Percentiles rank a stretch among this genome's conserved stretches.
These are phyloP conservation scores for Penstemon newberryi DNA, from an alignment of 257 asterid species.

Conservation along the genomic window DNA sequence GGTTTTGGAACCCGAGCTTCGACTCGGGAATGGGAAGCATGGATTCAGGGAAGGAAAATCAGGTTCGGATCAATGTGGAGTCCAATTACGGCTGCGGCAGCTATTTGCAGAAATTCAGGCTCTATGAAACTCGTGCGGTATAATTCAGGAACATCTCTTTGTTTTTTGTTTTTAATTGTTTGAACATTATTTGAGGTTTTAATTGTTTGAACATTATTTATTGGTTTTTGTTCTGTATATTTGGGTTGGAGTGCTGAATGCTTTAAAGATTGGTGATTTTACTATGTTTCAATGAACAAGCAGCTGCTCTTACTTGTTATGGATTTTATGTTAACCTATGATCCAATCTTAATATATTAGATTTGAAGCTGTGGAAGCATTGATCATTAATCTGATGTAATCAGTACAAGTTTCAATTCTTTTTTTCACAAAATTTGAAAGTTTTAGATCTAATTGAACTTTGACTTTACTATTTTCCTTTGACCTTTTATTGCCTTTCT, in stretches of 20 bases:
- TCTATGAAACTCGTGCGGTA: conserved; percentile 92
- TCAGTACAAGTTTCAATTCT: neutral
- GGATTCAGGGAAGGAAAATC: conserved; percentile 43
- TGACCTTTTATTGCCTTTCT: neutral
- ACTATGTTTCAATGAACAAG: conserved; percentile 10
- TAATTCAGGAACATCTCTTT: neutral
- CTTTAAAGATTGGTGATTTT: conserved; percentile 12
- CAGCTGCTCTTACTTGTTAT: conserved; percentile 10
- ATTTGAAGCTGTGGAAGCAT: conserved; percentile 20
- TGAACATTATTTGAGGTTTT: conserved; percentile 14
- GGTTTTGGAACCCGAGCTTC: conserved; percentile 38
- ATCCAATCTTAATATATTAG: neutral
- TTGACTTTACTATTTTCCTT: neutral
- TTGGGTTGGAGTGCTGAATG: conserved; percentile 9
- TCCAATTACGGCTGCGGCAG: conserved; percentile 27
- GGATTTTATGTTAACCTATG: conserved; percentile 3
- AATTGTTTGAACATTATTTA: conserved; percentile 22
- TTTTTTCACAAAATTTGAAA: neutral
- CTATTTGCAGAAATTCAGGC: conserved; percentile 71
- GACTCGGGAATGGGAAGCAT: conserved; percentile 56
- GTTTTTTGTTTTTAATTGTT: neutral
- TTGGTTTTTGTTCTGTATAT: conserved; percentile 17
- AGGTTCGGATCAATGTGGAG: conserved; percentile 32
- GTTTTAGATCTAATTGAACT: conserved; percentile 2
- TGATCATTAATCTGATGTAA: conserved; percentile 11